Conservation (phyloP, 257 asterid species). For the Capsicum baccatum region DNA sequence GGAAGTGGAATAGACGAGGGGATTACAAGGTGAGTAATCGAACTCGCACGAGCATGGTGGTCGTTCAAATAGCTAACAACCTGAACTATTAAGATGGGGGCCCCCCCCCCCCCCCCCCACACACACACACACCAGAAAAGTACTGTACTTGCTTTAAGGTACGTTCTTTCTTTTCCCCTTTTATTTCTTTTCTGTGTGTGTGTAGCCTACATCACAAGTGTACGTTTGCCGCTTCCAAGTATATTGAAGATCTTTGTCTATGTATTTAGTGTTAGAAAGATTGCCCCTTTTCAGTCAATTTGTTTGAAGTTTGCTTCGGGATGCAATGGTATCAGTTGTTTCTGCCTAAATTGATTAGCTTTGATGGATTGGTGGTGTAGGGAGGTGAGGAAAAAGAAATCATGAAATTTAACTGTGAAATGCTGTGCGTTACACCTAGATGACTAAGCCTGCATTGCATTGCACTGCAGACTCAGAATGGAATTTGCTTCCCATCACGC, state of each 20-base stretch:
- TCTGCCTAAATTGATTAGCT: not conserved
- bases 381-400: not conserved
- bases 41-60: not conserved
- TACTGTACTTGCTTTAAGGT: not conserved
- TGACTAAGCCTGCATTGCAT: not conserved
- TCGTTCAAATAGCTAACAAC: not conserved
- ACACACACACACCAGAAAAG: too few relatives aligned
- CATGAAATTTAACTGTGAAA: not conserved
- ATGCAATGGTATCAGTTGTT: not conserved
- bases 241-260: not conserved
- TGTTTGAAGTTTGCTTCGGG: not conserved
- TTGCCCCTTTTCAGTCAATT: not conserved
- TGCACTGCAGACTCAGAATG: not conserved
- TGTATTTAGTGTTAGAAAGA: not conserved
- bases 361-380: slow-evolving; percentile 15
- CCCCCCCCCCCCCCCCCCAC: too few relatives aligned
- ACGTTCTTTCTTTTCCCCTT: not conserved
- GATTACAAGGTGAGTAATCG: not conserved
- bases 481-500: not conserved
- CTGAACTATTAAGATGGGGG: not conserved
- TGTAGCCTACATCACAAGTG: not conserved
- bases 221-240: slow-evolving; percentile 15
- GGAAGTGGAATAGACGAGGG: not conserved
- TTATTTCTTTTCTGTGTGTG: not conserved
- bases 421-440: not conserved